These are phyloP conservation scores for Kodamaea fungicola DNA, from an alignment of 1,139 yeast species.

Conservation along the genomic window DNA sequence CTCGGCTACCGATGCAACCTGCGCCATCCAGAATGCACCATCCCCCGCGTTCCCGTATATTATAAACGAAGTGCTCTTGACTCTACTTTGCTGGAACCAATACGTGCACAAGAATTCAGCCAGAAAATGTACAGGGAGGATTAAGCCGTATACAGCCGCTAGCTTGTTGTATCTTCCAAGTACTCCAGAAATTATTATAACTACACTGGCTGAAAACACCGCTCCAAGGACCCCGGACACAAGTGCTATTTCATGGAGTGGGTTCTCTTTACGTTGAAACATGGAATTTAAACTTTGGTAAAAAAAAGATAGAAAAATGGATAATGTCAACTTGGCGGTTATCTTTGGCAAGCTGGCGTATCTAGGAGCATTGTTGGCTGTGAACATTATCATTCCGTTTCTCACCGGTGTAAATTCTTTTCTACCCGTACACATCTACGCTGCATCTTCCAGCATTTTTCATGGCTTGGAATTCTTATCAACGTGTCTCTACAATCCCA, in stretches of 20 bases:
- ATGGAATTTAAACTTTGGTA: background rate
- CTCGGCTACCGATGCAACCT: slow-evolving; percentile 26
- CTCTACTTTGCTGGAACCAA: slow-evolving; percentile 25
- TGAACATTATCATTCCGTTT: slow-evolving; percentile 11
- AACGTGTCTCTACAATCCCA: slow-evolving; percentile 71
- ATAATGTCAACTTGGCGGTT: slow-evolving; percentile 27
- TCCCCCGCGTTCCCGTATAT: slow-evolving; percentile 38
- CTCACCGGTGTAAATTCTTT: slow-evolving; percentile 1
- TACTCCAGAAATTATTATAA: slow-evolving; percentile 2
- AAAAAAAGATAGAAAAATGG: slow-evolving; percentile 10
- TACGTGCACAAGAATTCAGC: slow-evolving; percentile 29
- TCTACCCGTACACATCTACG: slow-evolving; percentile 33
- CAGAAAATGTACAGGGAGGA: slow-evolving; percentile 24
- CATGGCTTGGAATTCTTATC: slow-evolving; percentile 79
- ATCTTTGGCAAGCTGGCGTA: slow-evolving; percentile 31
- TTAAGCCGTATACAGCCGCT: slow-evolving; percentile 17
- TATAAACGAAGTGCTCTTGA: slow-evolving; percentile 30
- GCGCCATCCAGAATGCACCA: slow-evolving; percentile 30
- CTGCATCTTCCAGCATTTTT: slow-evolving; percentile 54
- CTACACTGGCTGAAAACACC: slow-evolving; percentile 12
- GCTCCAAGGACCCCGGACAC: slow-evolving; percentile 22
- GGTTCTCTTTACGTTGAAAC: slow-evolving; percentile 12
- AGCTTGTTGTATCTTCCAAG: slow-evolving; percentile 1
- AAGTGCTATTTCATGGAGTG: slow-evolving; percentile 21
- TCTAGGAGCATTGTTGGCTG: slow-evolving; percentile 27